phyloP scores from a whole-genome alignment of 148 eudicot genomes.

The Salicornia ramosissima region DNA sequence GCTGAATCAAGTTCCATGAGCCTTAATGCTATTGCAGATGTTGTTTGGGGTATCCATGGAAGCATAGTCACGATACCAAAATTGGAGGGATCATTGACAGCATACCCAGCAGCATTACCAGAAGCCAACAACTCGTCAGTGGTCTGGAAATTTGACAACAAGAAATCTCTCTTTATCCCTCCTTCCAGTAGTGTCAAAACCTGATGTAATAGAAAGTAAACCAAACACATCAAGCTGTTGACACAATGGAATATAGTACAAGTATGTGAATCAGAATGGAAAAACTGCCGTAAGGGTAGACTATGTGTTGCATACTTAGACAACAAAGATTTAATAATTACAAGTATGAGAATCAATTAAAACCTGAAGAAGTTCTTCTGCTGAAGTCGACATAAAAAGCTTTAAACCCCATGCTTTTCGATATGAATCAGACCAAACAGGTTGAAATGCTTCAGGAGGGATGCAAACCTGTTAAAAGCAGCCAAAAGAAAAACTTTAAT shows the following conservation, averaged over 20 bases:
- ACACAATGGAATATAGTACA: background rate
- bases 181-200: slow-evolving; percentile 59
- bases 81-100: slow-evolving; percentile 21
- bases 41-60: slow-evolving; percentile 90
- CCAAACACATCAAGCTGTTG: background rate
- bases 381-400: slow-evolving; percentile 49
- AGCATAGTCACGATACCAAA: slow-evolving; percentile 45
- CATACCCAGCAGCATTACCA: slow-evolving; percentile 27
- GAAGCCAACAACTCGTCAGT: slow-evolving; percentile 51
- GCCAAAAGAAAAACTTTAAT: background rate
- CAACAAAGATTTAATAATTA: background rate
- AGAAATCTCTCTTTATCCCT: slow-evolving; percentile 53
- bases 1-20: slow-evolving; percentile 85
- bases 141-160: slow-evolving; percentile 54
- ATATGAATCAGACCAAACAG: slow-evolving; percentile 60
- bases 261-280: background rate
- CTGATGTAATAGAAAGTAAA: slow-evolving; percentile 32
- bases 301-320: background rate
- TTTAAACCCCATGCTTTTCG: slow-evolving; percentile 66
- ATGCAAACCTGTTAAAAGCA: slow-evolving; percentile 49
- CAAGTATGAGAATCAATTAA: background rate
- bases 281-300: background rate
- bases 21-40: slow-evolving; percentile 74
- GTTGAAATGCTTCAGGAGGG: slow-evolving; percentile 65
- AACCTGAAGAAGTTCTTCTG: slow-evolving; percentile 79